These are phyloP conservation scores for Metroxylon sagu DNA, from an alignment of 176 grass and related monocot genomes.

Conservation along the genomic window DNA sequence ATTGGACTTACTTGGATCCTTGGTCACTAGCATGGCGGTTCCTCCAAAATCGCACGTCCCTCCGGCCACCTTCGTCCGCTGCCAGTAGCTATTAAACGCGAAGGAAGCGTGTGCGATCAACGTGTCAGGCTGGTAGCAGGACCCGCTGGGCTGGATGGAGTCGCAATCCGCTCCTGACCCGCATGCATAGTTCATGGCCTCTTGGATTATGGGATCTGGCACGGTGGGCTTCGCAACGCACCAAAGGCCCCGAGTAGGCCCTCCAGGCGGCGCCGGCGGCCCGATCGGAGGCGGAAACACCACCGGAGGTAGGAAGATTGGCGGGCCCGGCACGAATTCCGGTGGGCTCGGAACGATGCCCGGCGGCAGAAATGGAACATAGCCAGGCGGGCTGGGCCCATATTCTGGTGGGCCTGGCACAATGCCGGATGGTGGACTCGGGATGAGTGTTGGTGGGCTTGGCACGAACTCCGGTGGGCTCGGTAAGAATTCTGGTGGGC, in stretches of 20 bases:
- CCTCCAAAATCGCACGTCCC: conserved; percentile 81
- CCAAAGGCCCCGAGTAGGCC: conserved; percentile 41
- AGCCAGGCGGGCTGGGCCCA: no score
- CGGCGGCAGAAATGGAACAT: no score
- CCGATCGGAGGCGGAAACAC: conserved; percentile 70
- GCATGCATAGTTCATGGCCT: conserved; percentile 91
- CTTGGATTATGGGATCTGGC: conserved; percentile 78
- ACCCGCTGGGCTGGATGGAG: conserved; percentile 39
- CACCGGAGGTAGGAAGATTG: conserved; percentile 54
- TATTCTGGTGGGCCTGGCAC: no score
- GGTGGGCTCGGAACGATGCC: conserved; percentile 18
- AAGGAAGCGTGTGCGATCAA: conserved; percentile 67
- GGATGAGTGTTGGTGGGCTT: conserved; percentile 20
- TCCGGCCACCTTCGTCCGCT: conserved; percentile 40
- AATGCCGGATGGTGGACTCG: no score
- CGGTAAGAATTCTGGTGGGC: conserved; percentile 32
- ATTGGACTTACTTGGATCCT: conserved; percentile 53
- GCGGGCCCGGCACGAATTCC: neutral
- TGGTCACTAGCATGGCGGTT: conserved; percentile 66
- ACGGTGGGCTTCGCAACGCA: conserved; percentile 88
- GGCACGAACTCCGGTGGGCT: conserved; percentile 24
- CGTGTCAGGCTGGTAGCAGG: conserved; percentile 68
- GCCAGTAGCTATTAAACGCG: conserved; percentile 87
- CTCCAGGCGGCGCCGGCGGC: conserved; percentile 32
- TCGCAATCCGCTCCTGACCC: conserved; percentile 53